phyloP scores from a whole-genome alignment of 2,329 filamentous ascomycete genomes.

The Ophiocordyceps unilateralis region DNA sequence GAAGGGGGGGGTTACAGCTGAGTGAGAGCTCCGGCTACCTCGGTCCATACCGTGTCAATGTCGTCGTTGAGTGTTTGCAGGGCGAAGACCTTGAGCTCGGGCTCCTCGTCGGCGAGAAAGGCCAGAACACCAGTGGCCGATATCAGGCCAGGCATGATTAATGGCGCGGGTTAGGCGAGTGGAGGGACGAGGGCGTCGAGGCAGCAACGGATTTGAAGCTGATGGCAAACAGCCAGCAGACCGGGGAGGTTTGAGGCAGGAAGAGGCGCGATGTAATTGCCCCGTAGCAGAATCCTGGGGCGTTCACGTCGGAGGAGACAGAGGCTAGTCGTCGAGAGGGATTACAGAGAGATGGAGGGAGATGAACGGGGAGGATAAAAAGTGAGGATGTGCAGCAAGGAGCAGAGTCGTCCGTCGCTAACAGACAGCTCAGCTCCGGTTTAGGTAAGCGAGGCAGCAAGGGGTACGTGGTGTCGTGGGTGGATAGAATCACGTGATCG shows the following conservation, averaged over 20 bases:
- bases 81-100: slow-evolving; percentile 86
- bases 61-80: slow-evolving; percentile 90
- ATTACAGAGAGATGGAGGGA: background rate
- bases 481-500: background rate
- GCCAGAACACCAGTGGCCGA: slow-evolving; percentile 89
- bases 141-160: slow-evolving; percentile 75
- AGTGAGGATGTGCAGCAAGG: background rate
- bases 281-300: too few species aligned
- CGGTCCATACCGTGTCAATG: slow-evolving; percentile 94
- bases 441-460: background rate
- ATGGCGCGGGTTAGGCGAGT: too few species aligned
- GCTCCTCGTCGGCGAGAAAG: slow-evolving; percentile 88
- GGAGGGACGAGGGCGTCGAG: background rate
- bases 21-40: slow-evolving; percentile 80
- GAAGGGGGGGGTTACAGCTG: slow-evolving; percentile 64
- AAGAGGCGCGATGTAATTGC: too few species aligned
- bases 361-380: background rate
- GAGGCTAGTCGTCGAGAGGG: background rate
- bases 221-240: too few species aligned
- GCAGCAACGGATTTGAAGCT: background rate
- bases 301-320: too few species aligned
- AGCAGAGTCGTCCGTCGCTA: background rate
- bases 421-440: background rate
- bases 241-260: too few species aligned
- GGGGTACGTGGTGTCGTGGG: background rate